Conservation (phyloP, 495 filamentous ascomycete genomes). For the Delitschia confertaspora region DNA sequence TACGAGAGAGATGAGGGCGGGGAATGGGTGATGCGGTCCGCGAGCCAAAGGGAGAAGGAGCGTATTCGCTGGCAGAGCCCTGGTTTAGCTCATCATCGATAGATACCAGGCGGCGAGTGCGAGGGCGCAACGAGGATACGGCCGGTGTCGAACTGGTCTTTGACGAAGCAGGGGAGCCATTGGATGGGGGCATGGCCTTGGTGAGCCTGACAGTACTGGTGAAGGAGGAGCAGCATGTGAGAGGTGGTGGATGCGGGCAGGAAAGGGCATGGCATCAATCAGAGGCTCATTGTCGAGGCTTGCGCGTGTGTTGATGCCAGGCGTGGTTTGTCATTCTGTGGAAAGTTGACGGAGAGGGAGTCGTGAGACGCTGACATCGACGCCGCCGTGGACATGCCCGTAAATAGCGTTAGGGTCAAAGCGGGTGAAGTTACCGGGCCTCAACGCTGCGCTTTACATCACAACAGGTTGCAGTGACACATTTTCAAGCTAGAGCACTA, state of each 20-base stretch:
- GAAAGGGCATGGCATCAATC: constrained; percentile 23
- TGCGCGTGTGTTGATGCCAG: constrained; percentile 1
- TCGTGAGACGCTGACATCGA: no score
- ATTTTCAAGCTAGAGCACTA: no score
- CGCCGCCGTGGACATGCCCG: no score
- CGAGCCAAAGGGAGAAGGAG: constrained; percentile 29
- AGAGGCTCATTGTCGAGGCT: constrained; percentile 18
- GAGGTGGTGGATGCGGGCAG: constrained; percentile 5
- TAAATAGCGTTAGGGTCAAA: no score
- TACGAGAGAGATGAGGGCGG: constrained; percentile 25
- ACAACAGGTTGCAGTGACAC: no score
- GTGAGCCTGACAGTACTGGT: constrained; percentile 17
- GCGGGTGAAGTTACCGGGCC: no score
- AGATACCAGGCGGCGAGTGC: constrained; percentile 34
- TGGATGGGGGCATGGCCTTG: constrained; percentile 28
- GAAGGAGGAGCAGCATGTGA: constrained; percentile 26
- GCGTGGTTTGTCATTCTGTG: no score
- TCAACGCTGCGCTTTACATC: no score
- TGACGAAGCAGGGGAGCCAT: constrained; percentile 22
- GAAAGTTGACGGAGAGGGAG: no score
- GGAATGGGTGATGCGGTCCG: constrained; percentile 33
- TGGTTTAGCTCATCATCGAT: constrained; percentile 31
- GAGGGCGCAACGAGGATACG: constrained; percentile 32
- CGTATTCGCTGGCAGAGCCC: constrained; percentile 11
- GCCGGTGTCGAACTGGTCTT: constrained; percentile 26